Base-by-base conservation (phyloP, 257 asterid species). In the Phtheirospermum japonicum region DNA sequence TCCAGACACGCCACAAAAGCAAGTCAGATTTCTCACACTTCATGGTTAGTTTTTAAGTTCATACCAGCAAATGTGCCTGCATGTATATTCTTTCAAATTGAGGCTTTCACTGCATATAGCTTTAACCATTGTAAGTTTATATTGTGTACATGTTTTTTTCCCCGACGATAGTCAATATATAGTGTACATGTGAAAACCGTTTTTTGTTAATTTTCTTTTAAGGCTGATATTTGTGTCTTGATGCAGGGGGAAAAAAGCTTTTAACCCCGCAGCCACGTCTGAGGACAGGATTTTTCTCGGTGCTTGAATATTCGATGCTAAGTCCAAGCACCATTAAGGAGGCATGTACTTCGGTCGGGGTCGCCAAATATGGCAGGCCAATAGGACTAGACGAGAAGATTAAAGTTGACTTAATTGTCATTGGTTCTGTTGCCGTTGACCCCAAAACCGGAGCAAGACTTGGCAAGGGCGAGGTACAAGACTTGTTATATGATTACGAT, bases 211-310 rank as follows among this genome's bases (percentile, higher is more conserved):
- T n/a, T n/a, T n/a, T n/a, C n/a, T n/a, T n/a, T 23, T 23, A 23
- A 39, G 7, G 42, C 42, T 6, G 26, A 46, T 46, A 16, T 16
- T 6, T 46, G 7, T n/a, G 53, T 57, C 30, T 11, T 11, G 19
- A 5, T 56, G 70, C 71, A 90, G 98, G 77, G 62, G 87, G 95
- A 6, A 91, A 88, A 71, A 77, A 70, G 80, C 84, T 91, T 52
- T 79, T 88, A 70, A 91, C 98, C 46, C 98, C 96, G 16, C 98
- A 91, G 79, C 98, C 98, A 55, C 96, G 92, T 31, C 83, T 91
- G 30, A 80, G 98, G 79, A 85, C 98, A 3, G 98, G 96, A 39
- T 91, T 91, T 73, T 91, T 91, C 80, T 88, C 98, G 26, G 58
- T 82, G 4, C 84, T 91, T 49, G 95, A 91, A 56, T 70, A 78